These are phyloP conservation scores for Carpinus fangiana DNA, from an alignment of 306 rosid genomes.

Conservation along the genomic window DNA sequence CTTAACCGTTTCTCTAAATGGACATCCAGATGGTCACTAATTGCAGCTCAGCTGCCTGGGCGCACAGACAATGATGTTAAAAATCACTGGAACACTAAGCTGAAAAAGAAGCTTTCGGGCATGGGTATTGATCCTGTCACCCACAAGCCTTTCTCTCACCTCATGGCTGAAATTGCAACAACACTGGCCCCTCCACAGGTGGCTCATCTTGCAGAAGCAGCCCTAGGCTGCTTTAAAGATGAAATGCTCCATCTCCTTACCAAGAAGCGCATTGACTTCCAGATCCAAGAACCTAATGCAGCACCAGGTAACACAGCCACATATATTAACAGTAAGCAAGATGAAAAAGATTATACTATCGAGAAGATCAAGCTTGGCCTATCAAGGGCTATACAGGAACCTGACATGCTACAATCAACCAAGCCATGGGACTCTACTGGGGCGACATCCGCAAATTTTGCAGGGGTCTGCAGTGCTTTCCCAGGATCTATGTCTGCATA, in stretches of 20 bases:
- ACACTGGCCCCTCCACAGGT: conserved; percentile 79
- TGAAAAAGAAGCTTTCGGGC: conserved; percentile 70
- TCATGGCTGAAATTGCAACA: conserved; percentile 90
- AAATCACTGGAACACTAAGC: conserved; percentile 84
- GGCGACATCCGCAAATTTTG: conserved; percentile 43
- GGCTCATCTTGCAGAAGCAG: conserved; percentile 83
- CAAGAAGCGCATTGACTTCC: conserved; percentile 64
- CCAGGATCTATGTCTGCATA: conserved; percentile 52
- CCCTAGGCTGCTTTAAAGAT: conserved; percentile 84
- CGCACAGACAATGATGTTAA: conserved; percentile 87
- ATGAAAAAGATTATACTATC: conserved; percentile 45
- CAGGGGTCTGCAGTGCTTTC: conserved; percentile 61
- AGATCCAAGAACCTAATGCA: conserved; percentile 54
- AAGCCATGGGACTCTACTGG: conserved; percentile 66
- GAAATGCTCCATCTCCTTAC: conserved; percentile 83
- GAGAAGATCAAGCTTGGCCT: conserved; percentile 77
- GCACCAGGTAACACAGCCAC: conserved; percentile 35
- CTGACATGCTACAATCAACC: conserved; percentile 47
- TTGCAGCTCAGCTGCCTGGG: conserved; percentile 73
- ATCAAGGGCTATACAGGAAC: conserved; percentile 73
- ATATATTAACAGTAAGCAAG: conserved; percentile 49
- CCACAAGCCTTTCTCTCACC: conserved; percentile 80
- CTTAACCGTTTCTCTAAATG: conserved; percentile 12
- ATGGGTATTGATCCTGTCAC: conserved; percentile 85
- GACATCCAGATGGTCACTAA: conserved; percentile 75